Evolutionary conservation across 2,329 filamentous ascomycete genomes (phyloP).

Genomic region (Sclerotinia sclerotiorum): DNA sequence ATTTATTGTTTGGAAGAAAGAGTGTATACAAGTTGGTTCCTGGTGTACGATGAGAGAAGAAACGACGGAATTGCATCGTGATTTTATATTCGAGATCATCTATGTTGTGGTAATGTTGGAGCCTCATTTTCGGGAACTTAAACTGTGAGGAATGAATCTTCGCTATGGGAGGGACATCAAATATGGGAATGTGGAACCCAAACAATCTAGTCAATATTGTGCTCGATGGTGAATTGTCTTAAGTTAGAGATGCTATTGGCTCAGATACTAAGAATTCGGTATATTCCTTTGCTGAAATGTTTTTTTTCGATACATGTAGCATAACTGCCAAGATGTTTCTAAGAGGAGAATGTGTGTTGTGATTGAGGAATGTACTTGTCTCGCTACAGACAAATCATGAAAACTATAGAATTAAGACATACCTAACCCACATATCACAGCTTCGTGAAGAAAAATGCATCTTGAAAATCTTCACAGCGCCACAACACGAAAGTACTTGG

Average conservation of each 20-base stretch:
- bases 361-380: neutral
- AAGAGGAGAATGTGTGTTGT: slow-evolving; percentile 7
- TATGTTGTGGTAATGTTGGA: slow-evolving; percentile 8
- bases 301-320: neutral
- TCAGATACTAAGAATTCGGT: neutral
- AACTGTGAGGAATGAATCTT: slow-evolving; percentile 8
- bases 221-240: slow-evolving; percentile 8
- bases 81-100: slow-evolving; percentile 7
- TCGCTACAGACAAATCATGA: slow-evolving; percentile 15
- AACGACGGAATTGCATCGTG: slow-evolving; percentile 1
- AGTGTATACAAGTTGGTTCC: slow-evolving; percentile 22
- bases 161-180: neutral
- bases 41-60: neutral
- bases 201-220: neutral
- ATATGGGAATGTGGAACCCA: slow-evolving; percentile 2
- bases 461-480: neutral
- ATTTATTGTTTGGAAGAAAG: slow-evolving; percentile 19
- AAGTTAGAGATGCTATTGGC: neutral
- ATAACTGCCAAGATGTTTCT: slow-evolving; percentile 11
- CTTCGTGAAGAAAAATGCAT: neutral
- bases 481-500: neutral
- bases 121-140: neutral
- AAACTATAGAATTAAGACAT: slow-evolving; percentile 4
- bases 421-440: slow-evolving; percentile 4
- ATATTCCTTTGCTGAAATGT: neutral